Evolutionary conservation across 352 stramenopile genomes (phyloP).

Genomic region (Phytopythium kandeliae): DNA sequence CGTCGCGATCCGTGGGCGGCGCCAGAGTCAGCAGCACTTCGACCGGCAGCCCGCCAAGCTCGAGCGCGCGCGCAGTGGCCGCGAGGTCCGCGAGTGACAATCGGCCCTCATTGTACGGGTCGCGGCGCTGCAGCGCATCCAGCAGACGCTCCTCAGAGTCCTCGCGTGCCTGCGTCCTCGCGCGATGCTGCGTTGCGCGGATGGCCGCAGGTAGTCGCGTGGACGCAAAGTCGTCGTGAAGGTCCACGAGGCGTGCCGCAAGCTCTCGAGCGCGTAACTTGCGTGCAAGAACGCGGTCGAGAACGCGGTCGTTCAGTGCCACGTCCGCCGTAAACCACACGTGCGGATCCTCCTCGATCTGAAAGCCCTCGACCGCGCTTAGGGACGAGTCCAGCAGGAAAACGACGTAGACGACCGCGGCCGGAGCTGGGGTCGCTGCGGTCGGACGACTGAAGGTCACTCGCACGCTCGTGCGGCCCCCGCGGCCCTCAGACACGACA

Average conservation of each 20-base stretch:
- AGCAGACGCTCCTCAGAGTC: slow-evolving; percentile 48
- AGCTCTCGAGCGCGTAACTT: slow-evolving; percentile 54
- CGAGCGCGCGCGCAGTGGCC: slow-evolving; percentile 29
- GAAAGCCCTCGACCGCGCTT: slow-evolving; percentile 43
- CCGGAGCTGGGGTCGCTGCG: slow-evolving; percentile 19
- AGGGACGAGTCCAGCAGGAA: slow-evolving; percentile 45
- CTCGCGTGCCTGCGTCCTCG: slow-evolving; percentile 34
- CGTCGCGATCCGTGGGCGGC: slow-evolving; percentile 38
- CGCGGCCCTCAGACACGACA: slow-evolving; percentile 17
- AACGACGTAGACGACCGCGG: slow-evolving; percentile 49
- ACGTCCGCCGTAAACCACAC: slow-evolving; percentile 37
- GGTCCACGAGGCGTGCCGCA: slow-evolving; percentile 27
- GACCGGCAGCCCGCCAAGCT: slow-evolving; percentile 18
- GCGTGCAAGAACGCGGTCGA: slow-evolving; percentile 49
- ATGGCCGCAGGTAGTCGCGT: slow-evolving; percentile 44
- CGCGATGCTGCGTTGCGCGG: slow-evolving; percentile 22
- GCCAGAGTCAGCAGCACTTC: slow-evolving; percentile 55
- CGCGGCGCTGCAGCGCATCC: slow-evolving; percentile 51
- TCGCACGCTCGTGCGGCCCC: slow-evolving; percentile 35
- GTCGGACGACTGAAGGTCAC: slow-evolving; percentile 66
- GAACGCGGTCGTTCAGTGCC: slow-evolving; percentile 45
- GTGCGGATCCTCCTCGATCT: slow-evolving; percentile 55
- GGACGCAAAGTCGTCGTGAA: slow-evolving; percentile 61
- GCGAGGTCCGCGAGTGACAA: slow-evolving; percentile 37
- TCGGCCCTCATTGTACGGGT: slow-evolving; percentile 62